These are phyloP conservation scores for Lodderomyces metapsilosis DNA, from an alignment of 1,139 yeast genomes.

Conservation along the genomic window DNA sequence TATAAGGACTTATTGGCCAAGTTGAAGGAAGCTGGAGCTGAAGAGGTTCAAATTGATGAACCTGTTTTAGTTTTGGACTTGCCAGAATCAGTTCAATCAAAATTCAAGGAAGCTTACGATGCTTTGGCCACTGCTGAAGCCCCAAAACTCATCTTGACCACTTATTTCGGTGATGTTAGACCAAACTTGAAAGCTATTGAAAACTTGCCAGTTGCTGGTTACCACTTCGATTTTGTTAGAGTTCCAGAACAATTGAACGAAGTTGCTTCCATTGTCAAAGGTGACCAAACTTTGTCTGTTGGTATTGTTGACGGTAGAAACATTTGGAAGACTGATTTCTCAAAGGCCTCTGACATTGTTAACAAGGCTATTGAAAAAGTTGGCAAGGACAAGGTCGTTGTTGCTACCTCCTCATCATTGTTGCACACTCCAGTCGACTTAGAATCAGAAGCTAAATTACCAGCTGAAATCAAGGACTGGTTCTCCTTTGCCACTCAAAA, in stretches of 20 bases:
- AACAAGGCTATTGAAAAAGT: conserved; percentile 79
- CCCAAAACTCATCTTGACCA: conserved; percentile 80
- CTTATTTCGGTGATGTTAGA: conserved; percentile 97
- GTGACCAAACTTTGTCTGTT: conserved; percentile 78
- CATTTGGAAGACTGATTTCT: conserved; percentile 96
- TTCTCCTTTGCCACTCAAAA: conserved; percentile 98
- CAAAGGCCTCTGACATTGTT: conserved; percentile 80
- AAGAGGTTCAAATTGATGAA: conserved; percentile 94
- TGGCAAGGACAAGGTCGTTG: conserved; percentile 86
- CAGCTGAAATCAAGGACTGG: conserved; percentile 92
- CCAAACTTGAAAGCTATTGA: conserved; percentile 91
- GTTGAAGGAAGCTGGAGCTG: conserved; percentile 93
- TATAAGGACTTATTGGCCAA: conserved; percentile 85
- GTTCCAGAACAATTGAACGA: conserved; percentile 94
- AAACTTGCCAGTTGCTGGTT: conserved; percentile 89
- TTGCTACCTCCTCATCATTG: conserved; percentile 94
- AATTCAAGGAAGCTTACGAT: conserved; percentile 85
- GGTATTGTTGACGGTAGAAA: conserved; percentile 99
- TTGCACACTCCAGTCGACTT: conserved; percentile 98
- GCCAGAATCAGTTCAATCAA: conserved; percentile 77
- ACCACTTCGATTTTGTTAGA: conserved; percentile 96
- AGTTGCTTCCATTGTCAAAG: conserved; percentile 61
- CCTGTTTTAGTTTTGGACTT: conserved; percentile 94
- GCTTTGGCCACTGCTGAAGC: conserved; percentile 61
- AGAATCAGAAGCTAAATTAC: conserved; percentile 84